Conservation (phyloP, 306 rosid genomes). For the Casuarina glauca region DNA sequence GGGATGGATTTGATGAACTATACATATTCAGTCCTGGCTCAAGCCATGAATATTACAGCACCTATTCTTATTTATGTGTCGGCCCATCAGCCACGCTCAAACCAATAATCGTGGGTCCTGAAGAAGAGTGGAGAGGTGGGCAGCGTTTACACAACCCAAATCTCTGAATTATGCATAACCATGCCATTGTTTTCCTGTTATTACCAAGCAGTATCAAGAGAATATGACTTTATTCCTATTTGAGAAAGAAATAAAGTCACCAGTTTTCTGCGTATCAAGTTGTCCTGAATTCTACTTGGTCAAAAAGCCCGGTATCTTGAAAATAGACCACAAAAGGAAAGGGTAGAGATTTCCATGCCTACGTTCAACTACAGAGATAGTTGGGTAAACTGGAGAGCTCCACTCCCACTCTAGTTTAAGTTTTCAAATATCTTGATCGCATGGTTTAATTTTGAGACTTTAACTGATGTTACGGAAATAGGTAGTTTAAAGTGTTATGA, state of each 20-base stretch:
- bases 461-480: too few species aligned
- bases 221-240: neutral
- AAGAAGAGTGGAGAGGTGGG: slow-evolving; percentile 60
- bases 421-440: too few species aligned
- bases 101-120: slow-evolving; percentile 52
- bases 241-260: neutral
- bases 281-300: neutral
- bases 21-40: slow-evolving; percentile 87
- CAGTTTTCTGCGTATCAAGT: neutral
- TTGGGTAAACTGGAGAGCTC: too few species aligned
- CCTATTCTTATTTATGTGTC: slow-evolving; percentile 60
- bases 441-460: too few species aligned
- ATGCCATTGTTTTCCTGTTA: slow-evolving; percentile 1
- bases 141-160: slow-evolving; percentile 74
- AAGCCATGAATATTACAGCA: slow-evolving; percentile 51
- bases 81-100: slow-evolving; percentile 74
- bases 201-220: neutral
- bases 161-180: slow-evolving; percentile 31
- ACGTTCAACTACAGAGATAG: too few species aligned
- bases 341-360: too few species aligned
- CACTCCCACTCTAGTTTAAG: neutral
- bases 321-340: neutral
- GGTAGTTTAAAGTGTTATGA: too few species aligned
- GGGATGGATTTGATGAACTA: slow-evolving; percentile 73
- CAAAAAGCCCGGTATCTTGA: neutral